A percentile compares a stretch with the other conserved stretches of the same genome.
These are phyloP conservation scores for Penicillium crustosum DNA, from an alignment of 2,329 filamentous ascomycete species.

Conservation along the genomic window DNA sequence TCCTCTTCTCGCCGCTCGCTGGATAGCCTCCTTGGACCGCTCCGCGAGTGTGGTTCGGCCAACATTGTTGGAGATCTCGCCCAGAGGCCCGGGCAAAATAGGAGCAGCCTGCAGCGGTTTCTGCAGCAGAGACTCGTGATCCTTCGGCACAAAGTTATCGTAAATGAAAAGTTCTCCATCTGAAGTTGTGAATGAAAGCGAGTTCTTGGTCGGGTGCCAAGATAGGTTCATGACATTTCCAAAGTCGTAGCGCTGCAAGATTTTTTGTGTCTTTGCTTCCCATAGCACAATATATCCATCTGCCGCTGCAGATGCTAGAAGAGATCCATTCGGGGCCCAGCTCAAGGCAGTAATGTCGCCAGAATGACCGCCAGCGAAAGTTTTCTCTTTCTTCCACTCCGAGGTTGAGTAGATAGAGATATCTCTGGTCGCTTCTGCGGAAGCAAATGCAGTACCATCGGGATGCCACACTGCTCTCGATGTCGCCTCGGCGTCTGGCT, in stretches of 20 bases:
- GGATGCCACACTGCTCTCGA: slow-evolving; percentile 86
- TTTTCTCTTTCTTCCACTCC: slow-evolving; percentile 84
- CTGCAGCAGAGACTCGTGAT: slow-evolving; percentile 50
- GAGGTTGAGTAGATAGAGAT: slow-evolving; percentile 83
- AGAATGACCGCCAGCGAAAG: slow-evolving; percentile 75
- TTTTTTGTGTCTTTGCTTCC: slow-evolving; percentile 83
- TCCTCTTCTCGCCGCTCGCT: slow-evolving; percentile 57
- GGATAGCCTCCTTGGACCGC: slow-evolving; percentile 55
- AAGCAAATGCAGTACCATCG: slow-evolving; percentile 86
- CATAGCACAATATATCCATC: slow-evolving; percentile 63
- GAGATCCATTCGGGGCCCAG: slow-evolving; percentile 92
- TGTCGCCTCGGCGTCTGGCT: slow-evolving; percentile 73
- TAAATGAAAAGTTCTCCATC: slow-evolving; percentile 94
- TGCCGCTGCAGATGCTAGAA: slow-evolving; percentile 67
- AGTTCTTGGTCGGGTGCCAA: slow-evolving; percentile 90
- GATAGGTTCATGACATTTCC: slow-evolving; percentile 79
- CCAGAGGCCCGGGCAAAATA: slow-evolving; percentile 77
- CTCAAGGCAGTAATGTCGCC: slow-evolving; percentile 81
- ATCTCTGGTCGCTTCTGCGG: slow-evolving; percentile 76
- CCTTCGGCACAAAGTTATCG: slow-evolving; percentile 55
- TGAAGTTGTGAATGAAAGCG: slow-evolving; percentile 85
- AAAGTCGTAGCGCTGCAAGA: slow-evolving; percentile 76
- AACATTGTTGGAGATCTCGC: slow-evolving; percentile 67
- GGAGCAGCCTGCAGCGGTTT: slow-evolving; percentile 71
- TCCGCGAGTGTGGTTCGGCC: slow-evolving; percentile 57